Conservation (phyloP, 2,329 filamentous ascomycete genomes). For the Diaporthe ilicicola region DNA sequence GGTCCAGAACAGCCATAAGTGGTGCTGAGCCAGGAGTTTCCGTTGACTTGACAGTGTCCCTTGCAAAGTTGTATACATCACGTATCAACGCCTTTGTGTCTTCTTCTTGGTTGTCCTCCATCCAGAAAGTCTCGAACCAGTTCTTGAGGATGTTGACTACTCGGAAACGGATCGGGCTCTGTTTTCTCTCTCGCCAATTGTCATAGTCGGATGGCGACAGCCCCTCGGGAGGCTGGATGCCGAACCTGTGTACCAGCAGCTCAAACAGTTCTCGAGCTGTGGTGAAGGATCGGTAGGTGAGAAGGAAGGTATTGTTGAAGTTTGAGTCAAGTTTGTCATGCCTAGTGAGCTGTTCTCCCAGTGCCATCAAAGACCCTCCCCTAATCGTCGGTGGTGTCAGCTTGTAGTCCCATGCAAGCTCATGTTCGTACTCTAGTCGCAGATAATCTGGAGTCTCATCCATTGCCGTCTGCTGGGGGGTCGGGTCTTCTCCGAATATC, state of each 20-base stretch:
- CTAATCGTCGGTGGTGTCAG: slow-evolving; percentile 78
- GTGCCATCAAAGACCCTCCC: slow-evolving; percentile 85
- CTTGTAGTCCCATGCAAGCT: slow-evolving; percentile 91
- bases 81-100: slow-evolving; percentile 86
- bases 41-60: slow-evolving; percentile 90
- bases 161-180: slow-evolving; percentile 93
- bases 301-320: slow-evolving; percentile 97
- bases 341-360: slow-evolving; percentile 94
- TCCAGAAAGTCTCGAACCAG: slow-evolving; percentile 99
- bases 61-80: slow-evolving; percentile 89
- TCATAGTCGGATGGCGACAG: slow-evolving; percentile 80
- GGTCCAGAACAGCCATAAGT: slow-evolving; percentile 86
- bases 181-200: slow-evolving; percentile 90
- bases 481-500: slow-evolving; percentile 72
- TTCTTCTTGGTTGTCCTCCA: slow-evolving; percentile 85
- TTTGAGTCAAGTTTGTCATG: slow-evolving; percentile 95
- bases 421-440: slow-evolving; percentile 84
- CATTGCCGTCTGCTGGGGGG: slow-evolving; percentile 56
- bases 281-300: slow-evolving; percentile 97
- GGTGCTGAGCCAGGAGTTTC: slow-evolving; percentile 89
- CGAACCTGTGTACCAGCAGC: slow-evolving; percentile 89
- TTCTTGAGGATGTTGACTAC: slow-evolving; percentile 98
- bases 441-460: slow-evolving; percentile 88
- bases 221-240: slow-evolving; percentile 88
- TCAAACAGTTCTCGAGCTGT: slow-evolving; percentile 91